Percentiles rank a stretch among this genome's conserved stretches.
phyloP scores from a whole-genome alignment of 352 stramenopile species.

The Peronospora farinosa region DNA sequence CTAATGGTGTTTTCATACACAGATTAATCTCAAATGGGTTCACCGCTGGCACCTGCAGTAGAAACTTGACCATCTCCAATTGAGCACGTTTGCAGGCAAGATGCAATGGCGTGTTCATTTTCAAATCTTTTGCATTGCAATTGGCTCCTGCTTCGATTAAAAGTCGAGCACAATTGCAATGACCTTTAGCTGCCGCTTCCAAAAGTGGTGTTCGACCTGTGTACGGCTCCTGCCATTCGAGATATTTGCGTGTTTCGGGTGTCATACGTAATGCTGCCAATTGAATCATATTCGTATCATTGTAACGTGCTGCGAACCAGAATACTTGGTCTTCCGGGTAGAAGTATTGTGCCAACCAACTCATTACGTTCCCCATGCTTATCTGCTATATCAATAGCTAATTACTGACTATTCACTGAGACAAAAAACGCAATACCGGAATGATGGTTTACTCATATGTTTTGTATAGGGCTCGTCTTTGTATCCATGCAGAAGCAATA shows the following conservation, averaged over 20 bases:
- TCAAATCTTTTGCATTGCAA: conserved; percentile 42
- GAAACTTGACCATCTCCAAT: conserved; percentile 35
- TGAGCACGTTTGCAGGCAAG: conserved; percentile 44
- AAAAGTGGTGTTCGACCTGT: conserved; percentile 40
- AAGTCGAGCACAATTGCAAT: conserved; percentile 40
- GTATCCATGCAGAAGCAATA: too few species aligned
- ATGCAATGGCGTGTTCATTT: conserved; percentile 50
- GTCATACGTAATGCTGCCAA: conserved; percentile 33
- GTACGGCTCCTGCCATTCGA: conserved; percentile 57
- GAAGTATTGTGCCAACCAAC: conserved; percentile 49
- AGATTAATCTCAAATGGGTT: conserved; percentile 45
- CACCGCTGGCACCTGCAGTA: conserved; percentile 34
- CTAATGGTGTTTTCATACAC: conserved; percentile 40
- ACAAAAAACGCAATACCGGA: conserved; percentile 1
- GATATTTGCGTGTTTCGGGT: conserved; percentile 30
- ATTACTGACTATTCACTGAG: background rate
- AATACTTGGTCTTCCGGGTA: conserved; percentile 52
- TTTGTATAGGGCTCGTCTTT: conserved; percentile 1
- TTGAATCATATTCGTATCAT: conserved; percentile 34
- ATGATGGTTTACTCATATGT: conserved; percentile 19
- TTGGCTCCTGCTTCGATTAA: conserved; percentile 43
- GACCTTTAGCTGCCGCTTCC: conserved; percentile 34
- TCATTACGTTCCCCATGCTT: conserved; percentile 40
- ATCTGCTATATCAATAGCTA: background rate
- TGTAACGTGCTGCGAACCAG: conserved; percentile 42